phyloP scores from a whole-genome alignment of 768 basidiomycete species.

The Psilocybe tampanensis region DNA sequence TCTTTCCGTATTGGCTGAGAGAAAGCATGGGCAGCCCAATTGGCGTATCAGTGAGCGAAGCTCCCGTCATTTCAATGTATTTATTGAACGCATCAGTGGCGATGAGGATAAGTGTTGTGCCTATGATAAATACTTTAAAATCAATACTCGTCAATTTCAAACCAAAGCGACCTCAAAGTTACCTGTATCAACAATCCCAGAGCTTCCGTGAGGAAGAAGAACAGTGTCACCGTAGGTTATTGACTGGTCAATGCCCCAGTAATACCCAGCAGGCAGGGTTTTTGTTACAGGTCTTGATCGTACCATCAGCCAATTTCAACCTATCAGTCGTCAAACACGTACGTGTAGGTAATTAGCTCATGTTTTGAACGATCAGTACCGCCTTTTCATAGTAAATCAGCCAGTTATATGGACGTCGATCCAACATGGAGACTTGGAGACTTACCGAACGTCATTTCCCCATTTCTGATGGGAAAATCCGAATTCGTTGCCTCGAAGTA shows the following conservation, averaged over 20 bases:
- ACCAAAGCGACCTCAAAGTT: background rate
- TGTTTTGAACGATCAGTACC: constrained; percentile 40
- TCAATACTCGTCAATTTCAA: background rate
- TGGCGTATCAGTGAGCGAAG: constrained; percentile 25
- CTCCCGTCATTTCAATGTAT: constrained; percentile 49
- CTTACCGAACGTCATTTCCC: constrained; percentile 51
- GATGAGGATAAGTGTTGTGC: constrained; percentile 52
- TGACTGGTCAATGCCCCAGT: constrained; percentile 62
- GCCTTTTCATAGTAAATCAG: constrained; percentile 17
- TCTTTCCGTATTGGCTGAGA: constrained; percentile 43
- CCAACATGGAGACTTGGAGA: background rate
- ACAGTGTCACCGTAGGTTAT: constrained; percentile 47
- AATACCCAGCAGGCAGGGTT: constrained; percentile 42
- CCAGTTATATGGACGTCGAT: too few relatives aligned
- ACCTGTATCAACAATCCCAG: constrained; percentile 65
- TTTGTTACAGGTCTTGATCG: constrained; percentile 43
- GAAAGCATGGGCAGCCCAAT: constrained; percentile 57
- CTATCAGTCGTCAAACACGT: too few relatives aligned
- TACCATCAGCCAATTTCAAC: background rate
- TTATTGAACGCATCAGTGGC: constrained; percentile 43
- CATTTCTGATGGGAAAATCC: constrained; percentile 31
- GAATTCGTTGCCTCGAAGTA: constrained; percentile 53
- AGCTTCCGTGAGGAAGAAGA: constrained; percentile 40
- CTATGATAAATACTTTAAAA: constrained; percentile 14
- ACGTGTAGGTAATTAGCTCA: constrained; percentile 1